Conservation (phyloP, 768 basidiomycete genomes). For the Tricholoma hemisulphureum region DNA sequence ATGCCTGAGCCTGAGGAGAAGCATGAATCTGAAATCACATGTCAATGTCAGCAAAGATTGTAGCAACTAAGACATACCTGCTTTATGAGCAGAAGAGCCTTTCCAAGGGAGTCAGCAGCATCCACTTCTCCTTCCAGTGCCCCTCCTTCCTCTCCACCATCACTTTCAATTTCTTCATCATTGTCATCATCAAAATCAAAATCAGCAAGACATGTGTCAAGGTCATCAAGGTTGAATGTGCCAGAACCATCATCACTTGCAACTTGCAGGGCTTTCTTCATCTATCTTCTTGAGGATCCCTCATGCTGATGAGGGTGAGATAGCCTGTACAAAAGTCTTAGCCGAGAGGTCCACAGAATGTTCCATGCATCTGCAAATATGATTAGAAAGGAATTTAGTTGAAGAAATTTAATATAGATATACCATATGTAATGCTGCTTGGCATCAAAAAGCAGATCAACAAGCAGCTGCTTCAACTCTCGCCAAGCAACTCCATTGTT, state of each 20-base stretch:
- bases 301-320: no score
- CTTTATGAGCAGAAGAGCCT: slow-evolving; percentile 2
- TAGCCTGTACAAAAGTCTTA: no score
- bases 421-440: no score
- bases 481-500: no score
- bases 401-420: neutral
- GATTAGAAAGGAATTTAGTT: no score
- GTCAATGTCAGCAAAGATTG: neutral
- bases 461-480: no score
- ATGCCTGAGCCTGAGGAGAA: neutral
- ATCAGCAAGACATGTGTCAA: neutral
- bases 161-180: neutral
- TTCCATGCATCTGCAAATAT: neutral
- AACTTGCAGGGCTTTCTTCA: neutral
- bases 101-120: slow-evolving; percentile 4
- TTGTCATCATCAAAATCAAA: neutral
- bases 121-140: neutral
- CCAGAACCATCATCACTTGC: neutral
- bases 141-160: neutral
- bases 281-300: neutral
- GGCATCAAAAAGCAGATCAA: no score
- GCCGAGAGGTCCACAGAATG: neutral
- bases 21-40: slow-evolving; percentile 4
- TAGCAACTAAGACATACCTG: slow-evolving; percentile 1
- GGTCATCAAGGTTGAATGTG: neutral